Evolutionary conservation across 1,284 basidiomycete species (phyloP).

Genomic region (Sutorius eximius): DNA sequence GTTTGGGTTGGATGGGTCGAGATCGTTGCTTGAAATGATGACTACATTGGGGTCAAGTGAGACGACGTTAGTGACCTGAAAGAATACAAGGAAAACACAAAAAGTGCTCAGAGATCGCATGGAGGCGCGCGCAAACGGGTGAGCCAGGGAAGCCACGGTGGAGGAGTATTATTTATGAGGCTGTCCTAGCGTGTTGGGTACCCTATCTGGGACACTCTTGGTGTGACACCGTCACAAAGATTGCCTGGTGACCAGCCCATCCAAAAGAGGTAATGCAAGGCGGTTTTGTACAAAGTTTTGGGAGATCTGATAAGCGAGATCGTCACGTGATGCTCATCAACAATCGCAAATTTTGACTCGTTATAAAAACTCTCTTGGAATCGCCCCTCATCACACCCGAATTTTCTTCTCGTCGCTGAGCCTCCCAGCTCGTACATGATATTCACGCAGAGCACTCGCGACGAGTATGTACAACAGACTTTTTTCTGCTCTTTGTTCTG

Average conservation of each 20-base stretch:
- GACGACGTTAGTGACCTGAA: background rate
- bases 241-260: too few relatives aligned
- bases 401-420: conserved; percentile 20
- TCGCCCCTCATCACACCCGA: background rate
- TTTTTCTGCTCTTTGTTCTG: conserved; percentile 1
- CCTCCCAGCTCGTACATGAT: conserved; percentile 62
- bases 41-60: conserved; percentile 9
- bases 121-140: background rate
- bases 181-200: background rate
- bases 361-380: conserved; percentile 17
- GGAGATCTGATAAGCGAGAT: background rate
- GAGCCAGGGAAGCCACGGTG: background rate
- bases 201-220: too few relatives aligned
- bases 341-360: conserved; percentile 5
- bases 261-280: too few relatives aligned
- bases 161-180: background rate
- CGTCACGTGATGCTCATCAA: conserved; percentile 15
- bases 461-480: conserved; percentile 60
- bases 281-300: too few relatives aligned
- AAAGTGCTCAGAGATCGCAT: background rate
- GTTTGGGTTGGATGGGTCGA: conserved; percentile 11
- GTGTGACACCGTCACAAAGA: too few relatives aligned
- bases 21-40: conserved; percentile 22
- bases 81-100: background rate
- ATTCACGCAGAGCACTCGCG: conserved; percentile 80